Conservation (phyloP, 179 eudicot genomes). For the Actinidia arguta region DNA sequence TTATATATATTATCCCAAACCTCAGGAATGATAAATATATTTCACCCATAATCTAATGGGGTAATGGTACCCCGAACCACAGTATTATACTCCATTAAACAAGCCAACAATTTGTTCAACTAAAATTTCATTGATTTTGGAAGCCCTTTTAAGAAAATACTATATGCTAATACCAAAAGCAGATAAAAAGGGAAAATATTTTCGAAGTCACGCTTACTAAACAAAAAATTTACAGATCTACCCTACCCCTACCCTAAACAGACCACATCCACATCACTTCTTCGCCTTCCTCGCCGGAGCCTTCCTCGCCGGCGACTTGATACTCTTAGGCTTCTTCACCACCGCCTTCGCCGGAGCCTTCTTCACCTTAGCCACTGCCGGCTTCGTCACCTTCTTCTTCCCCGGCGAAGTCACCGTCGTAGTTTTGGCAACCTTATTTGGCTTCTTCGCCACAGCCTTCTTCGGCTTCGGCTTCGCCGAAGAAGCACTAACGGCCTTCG, state of each 20-base stretch:
- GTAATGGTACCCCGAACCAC: too few species aligned
- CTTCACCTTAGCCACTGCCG: conserved; percentile 53
- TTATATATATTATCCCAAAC: too few species aligned
- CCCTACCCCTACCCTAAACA: neutral
- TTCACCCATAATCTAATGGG: too few species aligned
- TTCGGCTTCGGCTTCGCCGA: too few species aligned
- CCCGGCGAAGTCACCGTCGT: too few species aligned
- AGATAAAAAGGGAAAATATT: too few species aligned
- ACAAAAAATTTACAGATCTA: neutral
- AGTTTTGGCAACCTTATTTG: conserved; percentile 21
- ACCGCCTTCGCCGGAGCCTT: conserved; percentile 42
- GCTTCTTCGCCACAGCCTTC: conserved; percentile 33
- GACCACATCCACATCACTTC: conserved; percentile 29
- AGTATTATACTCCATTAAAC: too few species aligned
- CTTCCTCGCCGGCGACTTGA: conserved; percentile 41
- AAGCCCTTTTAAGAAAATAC: too few species aligned
- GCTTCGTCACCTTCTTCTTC: conserved; percentile 43
- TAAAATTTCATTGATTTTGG: too few species aligned
- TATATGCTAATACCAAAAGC: too few species aligned
- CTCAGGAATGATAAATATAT: too few species aligned
- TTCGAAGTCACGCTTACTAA: neutral
- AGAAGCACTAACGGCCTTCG: conserved; percentile 20
- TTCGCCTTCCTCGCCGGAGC: conserved; percentile 50
- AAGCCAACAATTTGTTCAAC: too few species aligned
- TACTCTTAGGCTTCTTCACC: conserved; percentile 37